Evolutionary conservation across 1,139 yeast species (phyloP).

Genomic region (Yamadazyma jaroonii): DNA sequence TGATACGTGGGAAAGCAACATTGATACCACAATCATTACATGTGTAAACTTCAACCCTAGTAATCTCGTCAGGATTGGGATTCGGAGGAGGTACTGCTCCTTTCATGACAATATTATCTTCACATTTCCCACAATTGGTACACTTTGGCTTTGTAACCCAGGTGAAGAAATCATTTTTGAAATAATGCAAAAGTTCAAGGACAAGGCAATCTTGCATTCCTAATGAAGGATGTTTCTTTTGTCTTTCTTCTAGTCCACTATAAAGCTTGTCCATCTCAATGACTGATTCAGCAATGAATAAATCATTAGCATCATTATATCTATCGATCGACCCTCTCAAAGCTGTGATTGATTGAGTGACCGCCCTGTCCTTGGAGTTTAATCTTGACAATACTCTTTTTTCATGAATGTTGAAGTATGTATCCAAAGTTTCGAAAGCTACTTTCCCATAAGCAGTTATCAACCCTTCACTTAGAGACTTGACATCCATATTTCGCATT

Average conservation of each 20-base stretch:
- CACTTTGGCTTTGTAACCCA: slow-evolving; percentile 83
- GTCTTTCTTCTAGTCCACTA: slow-evolving; percentile 27
- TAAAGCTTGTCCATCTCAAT: slow-evolving; percentile 39
- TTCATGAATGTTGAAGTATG: neutral
- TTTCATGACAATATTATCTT: slow-evolving; percentile 16
- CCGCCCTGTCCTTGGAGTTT: slow-evolving; percentile 10
- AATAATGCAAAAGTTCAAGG: slow-evolving; percentile 67
- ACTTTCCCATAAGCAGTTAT: slow-evolving; percentile 6
- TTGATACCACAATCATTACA: slow-evolving; percentile 49
- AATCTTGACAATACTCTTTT: neutral
- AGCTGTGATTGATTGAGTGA: slow-evolving; percentile 7
- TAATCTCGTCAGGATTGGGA: slow-evolving; percentile 30
- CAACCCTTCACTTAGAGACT: slow-evolving; percentile 2
- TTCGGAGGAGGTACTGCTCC: slow-evolving; percentile 14
- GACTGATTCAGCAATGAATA: slow-evolving; percentile 27
- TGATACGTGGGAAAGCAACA: slow-evolving; percentile 73
- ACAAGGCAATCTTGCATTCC: slow-evolving; percentile 68
- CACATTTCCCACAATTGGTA: slow-evolving; percentile 40
- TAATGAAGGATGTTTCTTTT: slow-evolving; percentile 2
- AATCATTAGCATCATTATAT: slow-evolving; percentile 8
- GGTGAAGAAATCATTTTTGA: slow-evolving; percentile 72
- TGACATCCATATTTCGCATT: slow-evolving; percentile 1
- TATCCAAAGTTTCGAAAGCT: slow-evolving; percentile 2
- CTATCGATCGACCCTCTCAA: slow-evolving; percentile 2
- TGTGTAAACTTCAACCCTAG: slow-evolving; percentile 55